Percentiles rank a stretch among this genome's conserved stretches.
Evolutionary conservation across 2,329 filamentous ascomycete species (phyloP).

Genomic region (Hypoxylon sp.): DNA sequence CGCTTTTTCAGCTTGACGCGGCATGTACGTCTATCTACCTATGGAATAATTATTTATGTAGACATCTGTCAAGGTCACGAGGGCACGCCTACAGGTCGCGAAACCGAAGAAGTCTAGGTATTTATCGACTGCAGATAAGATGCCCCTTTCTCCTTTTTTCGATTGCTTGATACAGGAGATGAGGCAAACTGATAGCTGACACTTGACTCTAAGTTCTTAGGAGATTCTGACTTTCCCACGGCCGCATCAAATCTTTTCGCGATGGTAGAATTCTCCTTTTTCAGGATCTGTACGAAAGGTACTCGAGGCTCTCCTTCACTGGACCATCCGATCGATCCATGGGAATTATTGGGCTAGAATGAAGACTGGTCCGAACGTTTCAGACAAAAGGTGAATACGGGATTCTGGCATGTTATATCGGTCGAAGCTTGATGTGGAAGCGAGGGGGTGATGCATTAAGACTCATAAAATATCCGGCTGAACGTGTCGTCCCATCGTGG

Average conservation of each 20-base stretch:
- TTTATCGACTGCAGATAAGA: too few species aligned
- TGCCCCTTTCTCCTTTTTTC: too few species aligned
- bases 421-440: slow-evolving; percentile 29
- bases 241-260: slow-evolving; percentile 34
- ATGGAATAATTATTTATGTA: too few species aligned
- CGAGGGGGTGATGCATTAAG: background rate
- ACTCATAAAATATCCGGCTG: background rate
- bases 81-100: too few species aligned
- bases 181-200: too few species aligned
- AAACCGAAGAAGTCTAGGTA: too few species aligned
- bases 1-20: too few species aligned
- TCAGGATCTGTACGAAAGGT: slow-evolving; percentile 36
- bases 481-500: slow-evolving; percentile 24
- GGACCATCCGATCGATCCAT: slow-evolving; percentile 27
- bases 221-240: slow-evolving; percentile 34
- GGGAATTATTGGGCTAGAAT: slow-evolving; percentile 36
- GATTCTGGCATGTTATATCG: slow-evolving; percentile 23
- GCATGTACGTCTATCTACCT: too few species aligned
- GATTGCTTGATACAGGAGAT: too few species aligned
- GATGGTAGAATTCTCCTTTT: slow-evolving; percentile 34
- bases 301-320: slow-evolving; percentile 36
- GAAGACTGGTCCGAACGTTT: slow-evolving; percentile 28
- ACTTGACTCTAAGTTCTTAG: too few species aligned
- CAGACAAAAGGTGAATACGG: slow-evolving; percentile 29
- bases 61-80: too few species aligned